phyloP scores from a whole-genome alignment of 257 asterid species.

The Solanum chmielewskii region DNA sequence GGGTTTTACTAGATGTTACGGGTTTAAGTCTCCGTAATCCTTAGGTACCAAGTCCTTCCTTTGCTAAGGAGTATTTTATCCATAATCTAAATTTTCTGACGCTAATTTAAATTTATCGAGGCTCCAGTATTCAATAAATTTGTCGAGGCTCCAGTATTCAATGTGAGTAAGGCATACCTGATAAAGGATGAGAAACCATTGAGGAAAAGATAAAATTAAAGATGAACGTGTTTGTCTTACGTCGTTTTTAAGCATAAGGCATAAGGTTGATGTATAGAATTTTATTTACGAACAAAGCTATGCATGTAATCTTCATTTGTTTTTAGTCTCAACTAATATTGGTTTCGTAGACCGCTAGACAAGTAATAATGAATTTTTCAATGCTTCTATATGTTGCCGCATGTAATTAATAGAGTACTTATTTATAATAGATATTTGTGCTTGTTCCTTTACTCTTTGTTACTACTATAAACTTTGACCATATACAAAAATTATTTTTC shows the following conservation, averaged over 20 bases:
- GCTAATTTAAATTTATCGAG: too few relatives aligned
- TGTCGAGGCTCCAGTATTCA: accelerated
- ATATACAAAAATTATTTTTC: too few relatives aligned
- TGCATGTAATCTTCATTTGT: not conserved
- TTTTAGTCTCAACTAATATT: not conserved
- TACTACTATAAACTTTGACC: too few relatives aligned
- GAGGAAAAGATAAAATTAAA: not conserved
- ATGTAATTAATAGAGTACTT: not conserved
- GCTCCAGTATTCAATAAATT: too few relatives aligned
- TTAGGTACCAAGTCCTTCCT: too few relatives aligned
- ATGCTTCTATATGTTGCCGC: not conserved
- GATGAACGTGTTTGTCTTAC: not conserved
- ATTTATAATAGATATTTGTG: not conserved
- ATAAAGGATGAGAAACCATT: too few relatives aligned
- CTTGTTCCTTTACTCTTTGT: too few relatives aligned
- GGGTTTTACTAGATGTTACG: too few relatives aligned
- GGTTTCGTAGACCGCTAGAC: not conserved
- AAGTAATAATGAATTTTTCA: not conserved
- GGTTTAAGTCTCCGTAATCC: too few relatives aligned
- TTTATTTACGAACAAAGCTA: not conserved
- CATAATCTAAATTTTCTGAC: too few relatives aligned
- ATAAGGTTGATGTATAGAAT: not conserved
- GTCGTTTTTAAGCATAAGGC: not conserved
- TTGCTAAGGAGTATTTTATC: too few relatives aligned
- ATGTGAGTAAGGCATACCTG: too few relatives aligned